Conservation (phyloP, 164 flowering plant genomes). For the Brasenia schreberi region DNA sequence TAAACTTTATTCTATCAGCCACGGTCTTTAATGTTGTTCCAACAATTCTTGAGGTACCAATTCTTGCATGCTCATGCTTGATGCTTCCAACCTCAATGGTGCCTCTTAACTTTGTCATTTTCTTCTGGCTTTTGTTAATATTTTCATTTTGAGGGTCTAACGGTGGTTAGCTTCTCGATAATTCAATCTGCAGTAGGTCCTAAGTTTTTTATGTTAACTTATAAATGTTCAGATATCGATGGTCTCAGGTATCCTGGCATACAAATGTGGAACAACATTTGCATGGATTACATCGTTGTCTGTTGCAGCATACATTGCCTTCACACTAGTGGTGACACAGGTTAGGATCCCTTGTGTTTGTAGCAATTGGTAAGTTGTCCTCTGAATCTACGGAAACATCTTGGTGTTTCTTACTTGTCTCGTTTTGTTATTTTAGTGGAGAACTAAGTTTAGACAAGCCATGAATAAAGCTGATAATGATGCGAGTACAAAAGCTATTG, state of each 20-base stretch:
- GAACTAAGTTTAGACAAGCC: slow-evolving; percentile 92
- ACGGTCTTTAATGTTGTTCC: slow-evolving; percentile 97
- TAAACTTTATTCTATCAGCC: slow-evolving; percentile 81
- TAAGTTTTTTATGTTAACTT: slow-evolving; percentile 6
- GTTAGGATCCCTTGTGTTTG: slow-evolving; percentile 18
- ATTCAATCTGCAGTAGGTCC: no score
- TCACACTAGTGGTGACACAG: slow-evolving; percentile 86
- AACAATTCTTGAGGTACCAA: slow-evolving; percentile 80
- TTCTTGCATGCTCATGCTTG: not conserved
- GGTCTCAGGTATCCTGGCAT: slow-evolving; percentile 98
- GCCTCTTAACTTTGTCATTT: not conserved
- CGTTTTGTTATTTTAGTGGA: slow-evolving; percentile 48
- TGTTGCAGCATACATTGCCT: slow-evolving; percentile 74
- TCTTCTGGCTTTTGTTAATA: not conserved
- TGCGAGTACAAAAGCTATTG: slow-evolving; percentile 91
- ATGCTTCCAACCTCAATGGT: not conserved
- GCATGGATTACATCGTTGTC: slow-evolving; percentile 96
- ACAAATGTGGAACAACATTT: slow-evolving; percentile 92
- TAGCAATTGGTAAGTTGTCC: slow-evolving; percentile 1
- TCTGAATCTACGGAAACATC: slow-evolving; percentile 1
- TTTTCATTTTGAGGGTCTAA: not conserved
- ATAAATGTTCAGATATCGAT: slow-evolving; percentile 68
- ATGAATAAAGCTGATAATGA: slow-evolving; percentile 99
- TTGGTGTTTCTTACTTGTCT: slow-evolving; percentile 1
- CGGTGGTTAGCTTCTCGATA: no score